Evolutionary conservation across 768 basidiomycete genomes (phyloP), one percentile per base, ranked within the genome.

Genomic region (Sarcomyxa edulis): DNA sequence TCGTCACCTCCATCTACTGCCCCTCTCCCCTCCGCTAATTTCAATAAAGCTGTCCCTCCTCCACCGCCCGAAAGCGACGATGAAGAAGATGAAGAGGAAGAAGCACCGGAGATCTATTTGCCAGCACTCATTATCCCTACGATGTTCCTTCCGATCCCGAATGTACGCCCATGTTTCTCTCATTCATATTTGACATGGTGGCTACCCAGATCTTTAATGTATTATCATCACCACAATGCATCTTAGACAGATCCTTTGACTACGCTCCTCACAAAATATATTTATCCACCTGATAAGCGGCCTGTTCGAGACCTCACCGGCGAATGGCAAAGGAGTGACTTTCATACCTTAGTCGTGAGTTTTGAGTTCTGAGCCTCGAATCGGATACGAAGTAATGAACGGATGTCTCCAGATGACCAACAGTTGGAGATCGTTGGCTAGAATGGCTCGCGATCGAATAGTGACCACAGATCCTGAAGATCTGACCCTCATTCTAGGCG

Each of bases 131-230:
- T 81, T 24, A 58, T 76, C 20, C 80, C 87, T 23, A 82, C 78
- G 23, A 83, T 90, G 81, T 91, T 91, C 56, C 63, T 90, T 32
- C 88, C 88, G n/a, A 84, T 90, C 29, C 88, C 89, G 35, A 88
- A 88, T 66, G 88, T 91, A 72, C 77, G 84, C 76, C 63, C 50
- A 48, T 62, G 62, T 35, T 60, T 74, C 45, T 70, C 32, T 65
- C 58, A 65, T 58, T 27, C 26, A 6, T 59, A 67, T 42, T 64
- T 84, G 31, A 68, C 71, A 8, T 84, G 78, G 77, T 82, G 75
- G 78, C 58, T 84, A 55, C 68, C 54, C 57, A 66, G 62, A 62
- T 53, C 64, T 61, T 57, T 64, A 58, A 63, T 69, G 62, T 71
- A 66, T 55, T 60, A 50, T 30, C 62, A 54, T 58, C n/a, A n/a